phyloP scores from a whole-genome alignment of 2,329 filamentous ascomycete species.

The Thyridium curvatum region DNA sequence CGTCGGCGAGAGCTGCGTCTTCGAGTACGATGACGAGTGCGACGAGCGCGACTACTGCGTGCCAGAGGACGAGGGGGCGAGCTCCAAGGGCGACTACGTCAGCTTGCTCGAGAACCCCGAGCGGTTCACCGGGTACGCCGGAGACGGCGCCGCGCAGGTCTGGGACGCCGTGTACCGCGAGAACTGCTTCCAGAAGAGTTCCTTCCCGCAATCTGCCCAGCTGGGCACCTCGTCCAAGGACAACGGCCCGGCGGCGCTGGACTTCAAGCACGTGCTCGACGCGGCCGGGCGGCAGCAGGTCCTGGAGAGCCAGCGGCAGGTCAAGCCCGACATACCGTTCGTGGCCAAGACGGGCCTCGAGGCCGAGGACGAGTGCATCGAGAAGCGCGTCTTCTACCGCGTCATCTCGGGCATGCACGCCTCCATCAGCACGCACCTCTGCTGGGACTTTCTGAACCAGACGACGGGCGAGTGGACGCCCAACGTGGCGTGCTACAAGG shows the following conservation, averaged over 20 bases:
- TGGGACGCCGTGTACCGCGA: slow-evolving; percentile 97
- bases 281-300: slow-evolving; percentile 53
- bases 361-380: slow-evolving; percentile 84
- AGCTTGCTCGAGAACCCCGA: slow-evolving; percentile 91
- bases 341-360: slow-evolving; percentile 62
- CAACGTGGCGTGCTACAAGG: slow-evolving; percentile 82
- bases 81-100: slow-evolving; percentile 91
- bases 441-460: slow-evolving; percentile 94
- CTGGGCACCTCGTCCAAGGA: slow-evolving; percentile 39
- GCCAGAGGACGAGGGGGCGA: slow-evolving; percentile 84
- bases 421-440: slow-evolving; percentile 92
- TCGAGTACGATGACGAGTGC: slow-evolving; percentile 96
- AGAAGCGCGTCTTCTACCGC: slow-evolving; percentile 97
- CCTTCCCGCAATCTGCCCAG: slow-evolving; percentile 53
- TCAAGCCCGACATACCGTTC: slow-evolving; percentile 48
- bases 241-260: slow-evolving; percentile 48
- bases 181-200: slow-evolving; percentile 81
- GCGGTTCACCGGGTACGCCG: slow-evolving; percentile 89
- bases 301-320: slow-evolving; percentile 53
- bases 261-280: slow-evolving; percentile 56
- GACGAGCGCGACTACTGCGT: slow-evolving; percentile 96
- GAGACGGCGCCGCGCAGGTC: slow-evolving; percentile 77
- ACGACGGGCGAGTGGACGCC: slow-evolving; percentile 89
- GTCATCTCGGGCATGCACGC: slow-evolving; percentile 97
- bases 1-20: slow-evolving; percentile 91